Base-by-base conservation (phyloP, 2,329 filamentous ascomycete genomes). In the Arthrinium puccinioides region DNA sequence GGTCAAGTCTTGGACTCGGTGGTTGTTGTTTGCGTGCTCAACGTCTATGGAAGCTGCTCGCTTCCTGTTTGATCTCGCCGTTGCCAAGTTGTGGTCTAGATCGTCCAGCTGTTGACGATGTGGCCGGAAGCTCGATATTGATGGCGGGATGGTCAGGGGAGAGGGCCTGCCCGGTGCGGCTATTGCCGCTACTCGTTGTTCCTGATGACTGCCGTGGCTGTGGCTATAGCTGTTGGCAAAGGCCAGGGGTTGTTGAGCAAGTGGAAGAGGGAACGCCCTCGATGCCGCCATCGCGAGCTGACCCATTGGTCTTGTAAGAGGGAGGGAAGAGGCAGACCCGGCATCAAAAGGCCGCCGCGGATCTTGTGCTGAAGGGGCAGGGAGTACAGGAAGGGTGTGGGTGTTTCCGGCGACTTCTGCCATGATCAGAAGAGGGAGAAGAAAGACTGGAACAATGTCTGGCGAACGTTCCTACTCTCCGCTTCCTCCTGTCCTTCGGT, bases 41-140 rank as follows among this genome's bases (percentile, higher is more conserved):
- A 27, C 64, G 15, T 61, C 63, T 51, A 69, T 64, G 35, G 68
- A 64, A 30, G 64, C 62, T 26, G 66, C 58, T 42, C 70, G 62
- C 51, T 72, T 73, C 47, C 61, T 47, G 25, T 44, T 52, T 39
- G 49, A 38, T 13, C 25, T 18, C 11, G 33, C 14, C 18, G 31
- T 39, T 21, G 32, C 21, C 16, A n/a, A n/a, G 30, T 21, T 10
- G 30, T 18, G 9, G 14, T n/a, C n/a, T n/a, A n/a, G n/a, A n/a
- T n/a, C n/a, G n/a, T n/a, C n/a, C n/a, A n/a, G n/a, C n/a, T n/a
- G n/a, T n/a, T n/a, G n/a, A n/a, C n/a, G n/a, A n/a, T n/a, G n/a
- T n/a, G n/a, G n/a, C n/a, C n/a, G n/a, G n/a, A n/a, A n/a, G n/a
- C n/a, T n/a, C n/a, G n/a, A n/a, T n/a, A n/a, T n/a, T n/a, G n/a